These are phyloP conservation scores for Copromyces sp. DNA, from an alignment of 495 filamentous ascomycete species.

Conservation along the genomic window DNA sequence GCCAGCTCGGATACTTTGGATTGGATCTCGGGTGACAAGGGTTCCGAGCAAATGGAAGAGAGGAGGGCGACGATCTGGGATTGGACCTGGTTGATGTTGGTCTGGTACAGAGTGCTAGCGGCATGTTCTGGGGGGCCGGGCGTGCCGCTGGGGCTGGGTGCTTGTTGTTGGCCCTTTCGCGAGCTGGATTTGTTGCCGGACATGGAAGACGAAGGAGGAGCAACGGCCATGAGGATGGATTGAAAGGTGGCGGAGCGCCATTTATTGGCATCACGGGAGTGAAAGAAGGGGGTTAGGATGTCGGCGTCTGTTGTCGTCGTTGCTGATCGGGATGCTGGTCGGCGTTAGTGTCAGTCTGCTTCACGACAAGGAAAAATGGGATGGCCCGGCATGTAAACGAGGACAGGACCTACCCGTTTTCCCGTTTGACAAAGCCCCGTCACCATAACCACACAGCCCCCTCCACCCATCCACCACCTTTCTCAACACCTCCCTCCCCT, in stretches of 20 bases:
- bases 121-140: neutral
- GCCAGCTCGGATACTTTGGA: constrained; percentile 8
- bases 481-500: neutral
- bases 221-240: constrained; percentile 10
- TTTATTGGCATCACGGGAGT: constrained; percentile 16
- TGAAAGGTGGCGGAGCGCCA: constrained; percentile 23
- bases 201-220: neutral
- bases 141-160: neutral
- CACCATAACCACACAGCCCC: constrained; percentile 2
- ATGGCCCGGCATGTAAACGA: no score
- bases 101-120: neutral
- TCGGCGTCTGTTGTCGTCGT: neutral
- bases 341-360: neutral
- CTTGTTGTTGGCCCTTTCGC: neutral
- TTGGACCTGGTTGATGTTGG: constrained; percentile 5
- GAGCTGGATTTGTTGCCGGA: neutral
- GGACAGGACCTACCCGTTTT: neutral
- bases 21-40: constrained; percentile 5
- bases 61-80: constrained; percentile 4
- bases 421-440: neutral
- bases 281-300: constrained; percentile 5
- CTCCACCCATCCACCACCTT: constrained; percentile 4
- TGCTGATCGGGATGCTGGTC: neutral
- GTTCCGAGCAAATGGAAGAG: neutral
- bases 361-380: neutral